A percentile compares a stretch with the other conserved stretches of the same genome.
These are phyloP conservation scores for Nannochloropsis granulata DNA, from an alignment of 108 stramenopile genomes.

Conservation along the genomic window DNA sequence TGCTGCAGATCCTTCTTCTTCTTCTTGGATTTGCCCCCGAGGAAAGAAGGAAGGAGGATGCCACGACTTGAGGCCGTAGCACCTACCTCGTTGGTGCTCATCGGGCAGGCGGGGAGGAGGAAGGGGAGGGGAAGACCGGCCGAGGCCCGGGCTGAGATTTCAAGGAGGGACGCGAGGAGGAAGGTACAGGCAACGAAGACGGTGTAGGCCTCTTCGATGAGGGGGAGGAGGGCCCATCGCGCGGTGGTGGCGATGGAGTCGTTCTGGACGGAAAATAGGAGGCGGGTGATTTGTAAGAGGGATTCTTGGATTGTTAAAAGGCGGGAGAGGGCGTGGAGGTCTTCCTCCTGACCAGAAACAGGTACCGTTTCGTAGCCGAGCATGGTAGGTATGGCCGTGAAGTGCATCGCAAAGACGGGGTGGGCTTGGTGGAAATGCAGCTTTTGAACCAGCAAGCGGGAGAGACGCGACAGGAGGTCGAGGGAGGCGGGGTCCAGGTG, in stretches of 20 bases:
- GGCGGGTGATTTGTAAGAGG: background rate
- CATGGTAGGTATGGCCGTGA: background rate
- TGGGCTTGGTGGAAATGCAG: background rate
- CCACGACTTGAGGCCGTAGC: background rate
- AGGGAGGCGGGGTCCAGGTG: background rate
- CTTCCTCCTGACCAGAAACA: background rate
- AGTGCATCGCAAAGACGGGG: background rate
- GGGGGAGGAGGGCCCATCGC: background rate
- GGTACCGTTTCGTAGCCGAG: background rate
- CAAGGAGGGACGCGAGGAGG: background rate
- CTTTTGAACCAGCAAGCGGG: background rate
- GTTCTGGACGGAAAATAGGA: background rate
- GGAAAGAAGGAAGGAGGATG: background rate
- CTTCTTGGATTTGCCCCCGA: too few relatives aligned
- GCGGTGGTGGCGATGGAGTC: background rate
- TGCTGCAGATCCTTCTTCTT: too few relatives aligned
- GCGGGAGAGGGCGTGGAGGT: background rate
- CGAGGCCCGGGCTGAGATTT: background rate
- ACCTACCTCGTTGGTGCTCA: background rate
- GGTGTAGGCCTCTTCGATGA: background rate
- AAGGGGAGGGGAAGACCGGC: background rate
- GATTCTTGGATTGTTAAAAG: background rate
- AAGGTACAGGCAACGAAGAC: background rate
- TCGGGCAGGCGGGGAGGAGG: background rate
- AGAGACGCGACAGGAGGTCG: background rate